phyloP scores from a whole-genome alignment of 2,329 filamentous ascomycete genomes.

The Lachnellula arida region DNA sequence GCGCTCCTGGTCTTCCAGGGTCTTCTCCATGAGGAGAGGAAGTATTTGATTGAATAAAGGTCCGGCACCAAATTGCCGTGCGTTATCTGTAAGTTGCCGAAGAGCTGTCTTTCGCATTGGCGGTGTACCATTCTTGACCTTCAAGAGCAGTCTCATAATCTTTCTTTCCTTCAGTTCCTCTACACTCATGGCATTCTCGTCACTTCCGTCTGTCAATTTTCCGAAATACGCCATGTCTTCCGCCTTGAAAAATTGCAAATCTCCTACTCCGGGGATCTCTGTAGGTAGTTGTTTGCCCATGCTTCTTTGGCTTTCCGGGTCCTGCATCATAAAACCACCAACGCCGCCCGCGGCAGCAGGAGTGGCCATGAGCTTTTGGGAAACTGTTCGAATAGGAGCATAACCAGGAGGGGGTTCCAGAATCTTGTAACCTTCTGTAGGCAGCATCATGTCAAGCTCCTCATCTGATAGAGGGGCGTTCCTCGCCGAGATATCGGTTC shows the following conservation, averaged over 20 bases:
- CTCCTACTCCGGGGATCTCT: conserved; percentile 92
- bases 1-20: conserved; percentile 93
- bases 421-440: conserved; percentile 87
- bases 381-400: conserved; percentile 71
- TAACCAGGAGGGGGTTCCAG: conserved; percentile 89
- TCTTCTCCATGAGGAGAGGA: conserved; percentile 96
- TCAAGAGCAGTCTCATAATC: conserved; percentile 93
- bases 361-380: conserved; percentile 70
- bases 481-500: conserved; percentile 73
- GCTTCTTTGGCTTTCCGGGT: conserved; percentile 76
- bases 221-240: conserved; percentile 99
- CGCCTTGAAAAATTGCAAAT: conserved; percentile 96
- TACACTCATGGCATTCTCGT: conserved; percentile 86
- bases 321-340: conserved; percentile 92
- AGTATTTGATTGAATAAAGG: conserved; percentile 96
- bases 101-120: conserved; percentile 98
- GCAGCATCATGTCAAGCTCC: conserved; percentile 87
- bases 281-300: conserved; percentile 89
- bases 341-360: conserved; percentile 59
- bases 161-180: conserved; percentile 97
- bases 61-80: conserved; percentile 89
- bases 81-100: conserved; percentile 95
- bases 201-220: conserved; percentile 89
- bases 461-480: conserved; percentile 87
- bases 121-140: conserved; percentile 98